phyloP scores from a whole-genome alignment of 228 moss, liverwort and hornwort genomes.

The Sphagnum fallax region DNA sequence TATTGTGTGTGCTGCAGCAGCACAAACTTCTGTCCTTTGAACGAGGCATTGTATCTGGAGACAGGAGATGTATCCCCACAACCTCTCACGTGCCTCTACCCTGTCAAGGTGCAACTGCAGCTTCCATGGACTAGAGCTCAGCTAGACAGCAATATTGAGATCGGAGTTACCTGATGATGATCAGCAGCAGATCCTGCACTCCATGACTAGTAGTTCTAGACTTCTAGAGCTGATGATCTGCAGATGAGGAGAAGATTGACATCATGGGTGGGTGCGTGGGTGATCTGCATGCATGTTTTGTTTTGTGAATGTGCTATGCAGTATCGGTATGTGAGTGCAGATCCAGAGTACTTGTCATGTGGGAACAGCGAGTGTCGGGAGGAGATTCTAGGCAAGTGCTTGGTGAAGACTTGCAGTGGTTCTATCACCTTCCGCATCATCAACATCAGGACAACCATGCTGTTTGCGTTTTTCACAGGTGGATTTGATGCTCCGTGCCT shows the following conservation, averaged over 20 bases:
- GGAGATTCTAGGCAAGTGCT: slow-evolving; percentile 17
- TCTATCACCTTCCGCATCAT: slow-evolving; percentile 76
- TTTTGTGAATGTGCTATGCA: slow-evolving; percentile 19
- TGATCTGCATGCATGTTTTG: not conserved
- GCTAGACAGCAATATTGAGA: too few relatives aligned
- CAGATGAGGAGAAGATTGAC: not conserved
- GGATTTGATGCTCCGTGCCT: slow-evolving; percentile 61
- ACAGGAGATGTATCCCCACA: slow-evolving; percentile 16
- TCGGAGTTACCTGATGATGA: too few relatives aligned
- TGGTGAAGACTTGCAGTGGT: slow-evolving; percentile 51
- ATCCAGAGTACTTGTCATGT: slow-evolving; percentile 60
- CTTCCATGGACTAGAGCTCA: too few relatives aligned
- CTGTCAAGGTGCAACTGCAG: slow-evolving; percentile 24
- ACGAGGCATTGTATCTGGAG: slow-evolving; percentile 13
- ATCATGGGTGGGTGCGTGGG: not conserved
- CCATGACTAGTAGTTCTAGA: too few relatives aligned
- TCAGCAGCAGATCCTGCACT: too few relatives aligned
- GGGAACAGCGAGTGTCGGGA: slow-evolving; percentile 29
- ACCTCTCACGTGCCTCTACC: slow-evolving; percentile 41
- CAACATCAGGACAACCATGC: slow-evolving; percentile 68
- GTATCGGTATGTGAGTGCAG: slow-evolving; percentile 54
- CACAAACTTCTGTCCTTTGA: slow-evolving; percentile 10
- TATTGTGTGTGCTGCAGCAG: slow-evolving; percentile 5
- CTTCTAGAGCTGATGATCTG: not conserved
- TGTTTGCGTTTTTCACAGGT: slow-evolving; percentile 60